Percentiles rank a stretch among this genome's conserved stretches.
Evolutionary conservation across 805 yeast species (phyloP).

Genomic region (Starmera dryadoides): DNA sequence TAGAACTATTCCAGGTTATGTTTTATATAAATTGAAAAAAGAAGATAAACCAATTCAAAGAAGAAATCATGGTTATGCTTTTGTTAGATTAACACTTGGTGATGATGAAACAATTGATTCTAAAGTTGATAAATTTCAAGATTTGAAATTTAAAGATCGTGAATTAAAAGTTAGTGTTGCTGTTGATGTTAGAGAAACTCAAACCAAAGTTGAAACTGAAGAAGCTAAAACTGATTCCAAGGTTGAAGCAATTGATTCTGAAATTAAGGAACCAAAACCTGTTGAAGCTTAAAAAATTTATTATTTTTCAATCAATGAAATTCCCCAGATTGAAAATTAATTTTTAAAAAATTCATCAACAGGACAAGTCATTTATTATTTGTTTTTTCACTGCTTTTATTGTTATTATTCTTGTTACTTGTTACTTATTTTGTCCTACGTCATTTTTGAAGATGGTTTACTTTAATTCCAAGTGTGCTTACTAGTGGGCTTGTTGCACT

Average conservation of each 20-base stretch:
- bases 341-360: no score
- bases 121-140: slow-evolving; percentile 65
- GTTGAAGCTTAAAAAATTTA: no score
- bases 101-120: slow-evolving; percentile 41
- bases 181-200: slow-evolving; percentile 41
- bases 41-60: slow-evolving; percentile 37
- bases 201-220: slow-evolving; percentile 23
- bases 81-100: slow-evolving; percentile 37
- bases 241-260: neutral
- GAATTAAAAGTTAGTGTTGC: slow-evolving; percentile 66
- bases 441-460: no score
- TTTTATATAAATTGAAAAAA: slow-evolving; percentile 36
- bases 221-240: slow-evolving; percentile 3
- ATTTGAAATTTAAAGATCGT: slow-evolving; percentile 59
- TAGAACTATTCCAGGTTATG: slow-evolving; percentile 35
- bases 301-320: no score
- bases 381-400: no score
- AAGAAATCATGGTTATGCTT: slow-evolving; percentile 58
- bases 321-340: no score
- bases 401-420: no score
- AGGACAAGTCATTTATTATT: no score
- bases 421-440: no score
- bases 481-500: no score
- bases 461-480: no score
- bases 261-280: no score